Evolutionary conservation across 2,329 filamentous ascomycete species (phyloP).

Genomic region (Leptoxyphium fumago): DNA sequence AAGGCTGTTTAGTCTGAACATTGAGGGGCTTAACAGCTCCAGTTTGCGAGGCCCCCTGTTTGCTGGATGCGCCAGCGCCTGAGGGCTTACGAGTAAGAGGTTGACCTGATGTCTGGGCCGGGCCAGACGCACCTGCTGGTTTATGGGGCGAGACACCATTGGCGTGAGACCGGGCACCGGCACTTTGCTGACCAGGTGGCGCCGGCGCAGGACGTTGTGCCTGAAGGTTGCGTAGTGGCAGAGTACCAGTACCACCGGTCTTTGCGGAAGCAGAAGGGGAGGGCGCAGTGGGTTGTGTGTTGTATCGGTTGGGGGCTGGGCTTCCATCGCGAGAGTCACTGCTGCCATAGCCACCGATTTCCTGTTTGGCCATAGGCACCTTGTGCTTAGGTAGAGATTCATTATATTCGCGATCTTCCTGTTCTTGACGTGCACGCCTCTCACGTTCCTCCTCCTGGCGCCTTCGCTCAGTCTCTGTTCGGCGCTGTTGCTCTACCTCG

Average conservation of each 20-base stretch:
- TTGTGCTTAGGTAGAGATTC: slow-evolving; percentile 73
- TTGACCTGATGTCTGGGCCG: slow-evolving; percentile 11
- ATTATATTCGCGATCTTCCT: slow-evolving; percentile 64
- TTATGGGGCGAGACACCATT: slow-evolving; percentile 18
- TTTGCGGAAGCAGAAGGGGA: slow-evolving; percentile 17
- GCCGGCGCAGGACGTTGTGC: slow-evolving; percentile 48
- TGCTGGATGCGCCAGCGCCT: slow-evolving; percentile 12
- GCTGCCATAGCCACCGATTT: slow-evolving; percentile 58
- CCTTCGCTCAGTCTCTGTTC: slow-evolving; percentile 24
- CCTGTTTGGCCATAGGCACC: slow-evolving; percentile 71
- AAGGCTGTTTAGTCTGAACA: slow-evolving; percentile 32
- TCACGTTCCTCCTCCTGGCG: slow-evolving; percentile 32
- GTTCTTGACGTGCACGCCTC: slow-evolving; percentile 46
- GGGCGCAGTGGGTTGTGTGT: slow-evolving; percentile 70
- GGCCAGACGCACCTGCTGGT: slow-evolving; percentile 8
- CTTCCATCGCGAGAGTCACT: slow-evolving; percentile 28
- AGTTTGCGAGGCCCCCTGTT: slow-evolving; percentile 8
- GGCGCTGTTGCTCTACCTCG: slow-evolving; percentile 26
- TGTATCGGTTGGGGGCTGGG: slow-evolving; percentile 50
- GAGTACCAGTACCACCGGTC: slow-evolving; percentile 9
- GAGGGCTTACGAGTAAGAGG: slow-evolving; percentile 17
- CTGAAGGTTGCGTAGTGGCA: slow-evolving; percentile 34
- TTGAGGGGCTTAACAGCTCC: slow-evolving; percentile 37
- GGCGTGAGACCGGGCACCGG: slow-evolving; percentile 9
- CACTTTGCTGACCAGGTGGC: slow-evolving; percentile 18